Evolutionary conservation across 306 rosid genomes (phyloP), one percentile per base, ranked within the genome.

Genomic region (Trifolium pratense): DNA sequence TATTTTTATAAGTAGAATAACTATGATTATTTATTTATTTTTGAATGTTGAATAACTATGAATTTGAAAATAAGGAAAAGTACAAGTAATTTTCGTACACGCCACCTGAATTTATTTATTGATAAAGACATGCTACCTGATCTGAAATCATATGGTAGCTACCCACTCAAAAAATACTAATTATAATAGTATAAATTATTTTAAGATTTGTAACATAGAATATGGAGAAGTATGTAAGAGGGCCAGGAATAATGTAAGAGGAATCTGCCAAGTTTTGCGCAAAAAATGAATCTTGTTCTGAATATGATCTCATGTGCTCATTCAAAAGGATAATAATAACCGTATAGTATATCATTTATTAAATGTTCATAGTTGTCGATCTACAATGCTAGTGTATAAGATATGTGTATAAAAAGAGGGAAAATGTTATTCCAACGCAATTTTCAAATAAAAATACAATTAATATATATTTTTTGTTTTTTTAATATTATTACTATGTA

Each of bases 191-290:
- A 9, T 17, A 8, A 9, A 51, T 3, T 52, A 2, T 18, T 52
- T 17, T 16, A 9, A 18, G 11, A 52, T 52, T 16, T n/a, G n/a
- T n/a, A n/a, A n/a, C n/a, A n/a, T n/a, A n/a, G n/a, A n/a, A n/a
- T n/a, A n/a, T n/a, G n/a, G n/a, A n/a, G 87, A 73, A 78, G 32
- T 43, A 79, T 81, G 76, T 71, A 74, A 81, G 85, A 57, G 66
- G 79, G 86, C 81, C 89, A 82, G 91, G 91, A 81, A 88, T 89
- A 90, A 85, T 86, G 82, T 85, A 75, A 84, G 81, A 66, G 86
- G 92, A 88, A 87, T 88, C 92, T 85, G 87, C 92, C 83, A 87
- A 77, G 90, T 82, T 85, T 85, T 82, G 84, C 80, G 70, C 84
- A 84, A 86, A 84, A 86, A 70, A 75, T 81, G 93, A 86, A 89